phyloP scores from a whole-genome alignment of 768 basidiomycete species.

The Auriscalpium orientale region DNA sequence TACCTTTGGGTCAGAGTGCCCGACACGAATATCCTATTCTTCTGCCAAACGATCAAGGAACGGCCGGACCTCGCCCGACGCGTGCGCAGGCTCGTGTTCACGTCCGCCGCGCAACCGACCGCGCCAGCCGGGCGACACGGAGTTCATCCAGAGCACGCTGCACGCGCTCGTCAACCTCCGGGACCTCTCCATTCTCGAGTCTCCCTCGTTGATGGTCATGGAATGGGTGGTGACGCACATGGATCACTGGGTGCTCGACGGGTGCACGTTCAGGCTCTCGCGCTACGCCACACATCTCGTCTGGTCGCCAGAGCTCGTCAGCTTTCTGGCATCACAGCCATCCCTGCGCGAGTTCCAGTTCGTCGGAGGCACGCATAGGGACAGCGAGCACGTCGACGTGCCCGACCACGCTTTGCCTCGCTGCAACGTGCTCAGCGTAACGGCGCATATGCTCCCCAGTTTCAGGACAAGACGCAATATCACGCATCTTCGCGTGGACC shows the following conservation, averaged over 20 bases:
- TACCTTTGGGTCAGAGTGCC: conserved; percentile 7
- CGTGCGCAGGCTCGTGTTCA: conserved; percentile 6
- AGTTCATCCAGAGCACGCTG: conserved; percentile 3
- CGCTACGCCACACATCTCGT: conserved; percentile 2
- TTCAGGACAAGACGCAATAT: conserved; percentile 3
- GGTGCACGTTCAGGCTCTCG: conserved; percentile 6
- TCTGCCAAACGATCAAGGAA: conserved; percentile 9
- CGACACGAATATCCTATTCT: conserved; percentile 1
- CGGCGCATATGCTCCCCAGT: conserved; percentile 5
- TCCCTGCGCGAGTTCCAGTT: conserved; percentile 7
- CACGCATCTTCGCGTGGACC: conserved; percentile 3
- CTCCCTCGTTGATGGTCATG: not conserved
- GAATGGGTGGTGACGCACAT: conserved; percentile 4
- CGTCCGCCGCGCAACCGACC: conserved; percentile 4
- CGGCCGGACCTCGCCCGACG: conserved; percentile 11
- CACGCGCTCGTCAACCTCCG: conserved; percentile 4
- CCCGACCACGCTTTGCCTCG: not conserved
- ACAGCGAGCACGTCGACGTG: not conserved
- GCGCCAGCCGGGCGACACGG: conserved; percentile 1
- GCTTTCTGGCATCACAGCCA: conserved; percentile 7
- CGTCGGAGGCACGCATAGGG: not conserved
- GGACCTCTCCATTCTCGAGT: conserved; percentile 6
- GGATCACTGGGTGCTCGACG: conserved; percentile 4
- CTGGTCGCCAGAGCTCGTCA: conserved; percentile 3
- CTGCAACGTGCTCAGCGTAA: not conserved